These are phyloP conservation scores for Kazachstania martiniae DNA, from an alignment of 805 yeast genomes.

Conservation along the genomic window DNA sequence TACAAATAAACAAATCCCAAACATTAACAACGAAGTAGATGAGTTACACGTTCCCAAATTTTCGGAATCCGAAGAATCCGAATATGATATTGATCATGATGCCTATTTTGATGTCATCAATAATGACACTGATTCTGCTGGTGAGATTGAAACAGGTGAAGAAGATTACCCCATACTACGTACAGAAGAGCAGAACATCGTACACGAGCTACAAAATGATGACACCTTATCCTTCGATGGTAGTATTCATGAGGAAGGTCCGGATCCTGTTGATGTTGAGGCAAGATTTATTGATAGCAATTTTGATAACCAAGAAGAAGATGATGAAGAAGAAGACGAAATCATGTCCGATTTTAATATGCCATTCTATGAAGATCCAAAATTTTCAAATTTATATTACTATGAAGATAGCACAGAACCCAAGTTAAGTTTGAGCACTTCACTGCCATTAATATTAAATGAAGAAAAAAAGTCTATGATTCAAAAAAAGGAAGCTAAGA, in stretches of 20 bases:
- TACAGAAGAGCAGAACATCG: slow-evolving; percentile 25
- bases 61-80: slow-evolving; percentile 26
- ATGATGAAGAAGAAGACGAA: slow-evolving; percentile 26
- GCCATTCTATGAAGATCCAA: slow-evolving; percentile 34
- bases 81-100: slow-evolving; percentile 25
- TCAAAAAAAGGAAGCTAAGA: slow-evolving; percentile 22
- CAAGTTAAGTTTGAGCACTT: slow-evolving; percentile 24
- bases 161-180: slow-evolving; percentile 25
- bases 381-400: slow-evolving; percentile 25
- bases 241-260: slow-evolving; percentile 24
- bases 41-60: slow-evolving; percentile 22
- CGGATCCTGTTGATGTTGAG: slow-evolving; percentile 21
- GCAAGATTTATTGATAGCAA: slow-evolving; percentile 5
- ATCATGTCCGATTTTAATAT: slow-evolving; percentile 28
- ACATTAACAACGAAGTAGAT: slow-evolving; percentile 9
- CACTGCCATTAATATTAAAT: slow-evolving; percentile 23
- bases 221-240: slow-evolving; percentile 27
- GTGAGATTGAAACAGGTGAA: slow-evolving; percentile 25
- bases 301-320: slow-evolving; percentile 22
- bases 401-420: slow-evolving; percentile 26
- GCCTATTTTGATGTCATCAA: slow-evolving; percentile 22
- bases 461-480: slow-evolving; percentile 20
- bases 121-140: slow-evolving; percentile 26
- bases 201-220: slow-evolving; percentile 22
- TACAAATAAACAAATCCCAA: slow-evolving; percentile 1